phyloP scores from a whole-genome alignment of 148 eudicot species.

The Pharnaceum exiguum region DNA sequence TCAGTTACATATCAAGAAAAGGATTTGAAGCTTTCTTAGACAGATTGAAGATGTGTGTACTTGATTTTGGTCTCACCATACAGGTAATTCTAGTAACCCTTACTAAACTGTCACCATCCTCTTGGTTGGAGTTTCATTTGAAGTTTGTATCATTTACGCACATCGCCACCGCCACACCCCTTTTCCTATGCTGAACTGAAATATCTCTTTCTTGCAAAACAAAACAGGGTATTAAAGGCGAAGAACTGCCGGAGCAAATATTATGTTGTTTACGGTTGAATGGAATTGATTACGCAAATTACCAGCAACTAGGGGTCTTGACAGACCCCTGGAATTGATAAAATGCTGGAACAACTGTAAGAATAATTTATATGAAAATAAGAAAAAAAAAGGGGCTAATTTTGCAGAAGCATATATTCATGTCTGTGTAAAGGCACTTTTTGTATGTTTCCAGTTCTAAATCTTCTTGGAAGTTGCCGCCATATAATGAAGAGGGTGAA shows the following conservation, averaged over 20 bases:
- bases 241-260: constrained; percentile 91
- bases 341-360: constrained; percentile 18
- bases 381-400: constrained; percentile 1
- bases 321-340: constrained; percentile 33
- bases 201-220: background rate
- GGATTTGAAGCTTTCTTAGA: constrained; percentile 79
- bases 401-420: constrained; percentile 16
- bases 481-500: constrained; percentile 16
- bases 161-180: too few species aligned
- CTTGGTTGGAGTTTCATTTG: background rate
- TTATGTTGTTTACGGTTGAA: constrained; percentile 83
- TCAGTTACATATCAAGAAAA: constrained; percentile 90
- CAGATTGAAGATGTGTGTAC: constrained; percentile 64
- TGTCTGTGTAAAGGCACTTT: constrained; percentile 9
- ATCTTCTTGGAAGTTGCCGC: background rate
- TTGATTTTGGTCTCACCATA: constrained; percentile 89
- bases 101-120: background rate
- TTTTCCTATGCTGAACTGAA: too few species aligned
- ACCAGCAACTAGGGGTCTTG: constrained; percentile 60
- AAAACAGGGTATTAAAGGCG: constrained; percentile 82
- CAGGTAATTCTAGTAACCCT: constrained; percentile 49
- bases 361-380: constrained; percentile 16
- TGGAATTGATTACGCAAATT: constrained; percentile 67
- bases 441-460: background rate
- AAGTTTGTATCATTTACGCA: too few species aligned